A percentile compares a stretch with the other conserved stretches of the same genome.
These are phyloP conservation scores for Saccharomyces paradoxus DNA, from an alignment of 805 yeast genomes.

Conservation along the genomic window DNA sequence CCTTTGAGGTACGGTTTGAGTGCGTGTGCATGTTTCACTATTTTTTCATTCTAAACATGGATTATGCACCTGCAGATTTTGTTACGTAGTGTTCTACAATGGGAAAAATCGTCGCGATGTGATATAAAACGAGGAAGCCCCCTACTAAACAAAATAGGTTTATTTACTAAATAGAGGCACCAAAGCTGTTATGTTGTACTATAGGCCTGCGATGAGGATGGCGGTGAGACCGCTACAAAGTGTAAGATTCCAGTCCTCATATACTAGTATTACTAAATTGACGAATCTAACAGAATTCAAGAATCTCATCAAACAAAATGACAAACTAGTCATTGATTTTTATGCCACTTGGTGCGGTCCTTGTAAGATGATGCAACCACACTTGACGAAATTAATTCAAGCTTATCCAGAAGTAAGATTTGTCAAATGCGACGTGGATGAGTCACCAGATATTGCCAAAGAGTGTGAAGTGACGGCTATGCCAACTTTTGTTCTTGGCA, in stretches of 20 bases:
- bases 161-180: not conserved
- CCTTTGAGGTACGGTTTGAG: not conserved
- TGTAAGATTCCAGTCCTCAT: conserved; percentile 8
- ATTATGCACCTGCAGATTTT: not conserved
- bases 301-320: conserved; percentile 23
- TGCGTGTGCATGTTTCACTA: not conserved
- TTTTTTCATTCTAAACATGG: not conserved
- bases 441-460: conserved; percentile 48
- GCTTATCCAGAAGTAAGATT: conserved; percentile 43
- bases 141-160: not conserved
- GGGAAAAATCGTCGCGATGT: not conserved
- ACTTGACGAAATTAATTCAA: conserved; percentile 35
- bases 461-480: conserved; percentile 60
- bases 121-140: not conserved
- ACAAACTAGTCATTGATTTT: conserved; percentile 50
- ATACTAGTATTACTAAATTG: conserved; percentile 30
- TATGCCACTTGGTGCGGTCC: conserved; percentile 76
- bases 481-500: conserved; percentile 65
- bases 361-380: conserved; percentile 64
- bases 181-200: conserved; percentile 1
- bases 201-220: not conserved
- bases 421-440: conserved; percentile 66
- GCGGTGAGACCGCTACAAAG: not conserved
- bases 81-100: not conserved
- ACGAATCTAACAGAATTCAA: conserved; percentile 32